These are phyloP conservation scores for Fusarium lyarnte DNA, from an alignment of 2,329 filamentous ascomycete genomes.

Conservation along the genomic window DNA sequence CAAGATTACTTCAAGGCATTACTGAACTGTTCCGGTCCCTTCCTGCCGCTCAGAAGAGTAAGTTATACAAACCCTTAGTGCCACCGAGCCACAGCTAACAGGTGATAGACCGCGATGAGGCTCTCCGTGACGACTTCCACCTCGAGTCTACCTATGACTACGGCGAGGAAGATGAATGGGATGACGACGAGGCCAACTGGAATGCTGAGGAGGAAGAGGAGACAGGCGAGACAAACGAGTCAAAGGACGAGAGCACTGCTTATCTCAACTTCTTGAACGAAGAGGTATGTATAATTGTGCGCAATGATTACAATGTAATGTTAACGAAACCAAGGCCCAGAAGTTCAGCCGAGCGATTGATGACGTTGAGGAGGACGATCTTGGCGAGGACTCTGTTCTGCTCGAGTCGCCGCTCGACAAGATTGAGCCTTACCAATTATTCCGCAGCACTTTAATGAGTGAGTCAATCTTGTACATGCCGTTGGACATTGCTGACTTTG, in stretches of 20 bases:
- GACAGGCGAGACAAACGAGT: constrained; percentile 71
- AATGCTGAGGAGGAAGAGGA: constrained; percentile 76
- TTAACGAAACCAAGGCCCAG: constrained; percentile 69
- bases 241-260: constrained; percentile 89
- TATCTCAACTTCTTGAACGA: constrained; percentile 97
- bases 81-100: constrained; percentile 37
- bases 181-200: constrained; percentile 85
- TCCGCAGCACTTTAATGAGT: constrained; percentile 85
- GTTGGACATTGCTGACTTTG: constrained; percentile 39
- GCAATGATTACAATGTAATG: not conserved
- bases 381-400: constrained; percentile 90
- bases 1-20: constrained; percentile 85
- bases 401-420: constrained; percentile 95
- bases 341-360: constrained; percentile 79
- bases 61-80: constrained; percentile 44
- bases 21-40: constrained; percentile 92
- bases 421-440: constrained; percentile 91
- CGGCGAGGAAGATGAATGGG: constrained; percentile 82
- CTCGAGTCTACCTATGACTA: constrained; percentile 71
- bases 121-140: constrained; percentile 86
- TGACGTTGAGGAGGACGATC: constrained; percentile 83
- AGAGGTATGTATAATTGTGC: constrained; percentile 65
- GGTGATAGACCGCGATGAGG: constrained; percentile 83
- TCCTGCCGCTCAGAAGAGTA: constrained; percentile 86
- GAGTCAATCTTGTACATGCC: constrained; percentile 53